Evolutionary conservation across 2,329 filamentous ascomycete genomes (phyloP), one percentile per base, ranked within the genome.

Genomic region (Sarocladium strictum): DNA sequence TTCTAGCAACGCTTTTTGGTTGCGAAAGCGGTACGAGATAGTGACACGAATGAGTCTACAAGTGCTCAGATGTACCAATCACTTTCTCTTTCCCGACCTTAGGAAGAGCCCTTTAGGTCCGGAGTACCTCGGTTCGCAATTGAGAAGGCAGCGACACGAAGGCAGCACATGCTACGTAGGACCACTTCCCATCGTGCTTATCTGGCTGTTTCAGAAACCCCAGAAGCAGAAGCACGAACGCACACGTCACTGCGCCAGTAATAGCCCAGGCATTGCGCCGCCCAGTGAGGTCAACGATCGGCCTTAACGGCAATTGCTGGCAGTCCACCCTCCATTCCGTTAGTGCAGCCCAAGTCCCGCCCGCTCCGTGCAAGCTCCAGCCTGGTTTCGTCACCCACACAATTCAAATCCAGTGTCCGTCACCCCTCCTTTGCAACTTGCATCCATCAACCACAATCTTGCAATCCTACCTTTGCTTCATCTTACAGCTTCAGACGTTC

Each of bases 331-430:
- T 33, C 23, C 47, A 51, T 19, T 29, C 47, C 17, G 52, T 53
- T 50, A 51, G 54, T 50, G 27, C 32, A 26, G 24, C 21, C 35
- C 38, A 21, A 27, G n/a, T 40, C 53, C 50, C 32, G 49, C 27
- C n/a, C n/a, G n/a, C 40, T 35, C 41, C 41, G 35, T 41, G 35
- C 19, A 33, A 43, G 35, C 52, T 57, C 57, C 54, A 45, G 32
- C 56, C 33, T 32, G 26, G 33, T 33, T 53, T 53, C 52, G 52
- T 40, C 35, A 53, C 37, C 35, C 37, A 43, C 52, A 43, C 37
- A 53, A 53, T 51, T 51, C 47, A 51, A 51, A 51, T n/a, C 47
- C 47, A n/a, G 21, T 33, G 26, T 21, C 35, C 35, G n/a, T 47
- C 53, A 54, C 41, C 41, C 53, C 38, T 54, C 53, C 38, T 54